phyloP scores from a whole-genome alignment of 345 rosid species.

The Noccaea bulbosa region DNA sequence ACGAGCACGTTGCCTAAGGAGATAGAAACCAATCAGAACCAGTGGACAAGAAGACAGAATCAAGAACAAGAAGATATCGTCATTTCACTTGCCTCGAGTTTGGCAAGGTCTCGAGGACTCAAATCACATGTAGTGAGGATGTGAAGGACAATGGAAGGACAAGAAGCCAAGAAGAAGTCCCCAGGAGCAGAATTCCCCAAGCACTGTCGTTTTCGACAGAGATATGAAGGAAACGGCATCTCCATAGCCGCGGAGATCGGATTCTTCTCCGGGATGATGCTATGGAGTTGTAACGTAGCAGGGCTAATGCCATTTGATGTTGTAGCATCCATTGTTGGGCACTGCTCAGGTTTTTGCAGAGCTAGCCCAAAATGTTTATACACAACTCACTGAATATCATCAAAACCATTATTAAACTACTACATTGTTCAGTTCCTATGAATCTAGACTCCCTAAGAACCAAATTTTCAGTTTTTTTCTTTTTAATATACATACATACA shows the following conservation, averaged over 20 bases:
- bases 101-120: slow-evolving; percentile 41
- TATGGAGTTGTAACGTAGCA: slow-evolving; percentile 36
- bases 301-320: slow-evolving; percentile 36
- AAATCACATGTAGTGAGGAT: slow-evolving; percentile 39
- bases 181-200: slow-evolving; percentile 40
- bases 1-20: slow-evolving; percentile 89
- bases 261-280: slow-evolving; percentile 24
- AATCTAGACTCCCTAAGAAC: slow-evolving; percentile 1
- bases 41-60: background rate
- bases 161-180: slow-evolving; percentile 39
- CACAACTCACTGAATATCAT: slow-evolving; percentile 14
- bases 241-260: slow-evolving; percentile 12
- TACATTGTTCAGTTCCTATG: slow-evolving; percentile 35
- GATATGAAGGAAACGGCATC: slow-evolving; percentile 28
- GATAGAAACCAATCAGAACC: slow-evolving; percentile 47
- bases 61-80: background rate
- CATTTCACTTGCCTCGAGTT: slow-evolving; percentile 38
- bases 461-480: background rate
- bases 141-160: slow-evolving; percentile 41
- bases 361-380: slow-evolving; percentile 21
- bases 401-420: slow-evolving; percentile 28
- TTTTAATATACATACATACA: background rate
- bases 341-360: slow-evolving; percentile 32
- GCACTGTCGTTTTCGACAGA: slow-evolving; percentile 36
- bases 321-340: slow-evolving; percentile 43